These are phyloP conservation scores for Trichoderma simmonsii DNA, from an alignment of 2,329 filamentous ascomycete species.

Conservation along the genomic window DNA sequence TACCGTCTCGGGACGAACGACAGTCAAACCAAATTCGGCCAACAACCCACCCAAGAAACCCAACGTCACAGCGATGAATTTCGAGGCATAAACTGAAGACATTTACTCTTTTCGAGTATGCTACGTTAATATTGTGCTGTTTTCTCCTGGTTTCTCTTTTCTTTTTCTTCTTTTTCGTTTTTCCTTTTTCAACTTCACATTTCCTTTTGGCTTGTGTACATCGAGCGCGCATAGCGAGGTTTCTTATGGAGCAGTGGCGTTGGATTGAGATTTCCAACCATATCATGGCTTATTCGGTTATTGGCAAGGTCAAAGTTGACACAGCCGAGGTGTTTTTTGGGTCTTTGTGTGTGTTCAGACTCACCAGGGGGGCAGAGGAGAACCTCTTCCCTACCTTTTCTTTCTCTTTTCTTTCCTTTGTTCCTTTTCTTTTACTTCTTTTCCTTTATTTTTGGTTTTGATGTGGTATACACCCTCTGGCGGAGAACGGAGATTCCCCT, in stretches of 20 bases:
- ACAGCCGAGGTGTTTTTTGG: conserved; percentile 21
- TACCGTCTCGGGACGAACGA: conserved; percentile 57
- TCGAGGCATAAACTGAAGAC: background rate
- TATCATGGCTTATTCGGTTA: conserved; percentile 27
- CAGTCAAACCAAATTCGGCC: conserved; percentile 61
- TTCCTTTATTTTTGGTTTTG: background rate
- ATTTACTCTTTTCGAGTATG: background rate
- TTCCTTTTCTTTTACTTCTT: background rate
- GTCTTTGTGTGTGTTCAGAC: conserved; percentile 7
- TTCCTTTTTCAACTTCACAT: conserved; percentile 21
- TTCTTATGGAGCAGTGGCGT: conserved; percentile 35
- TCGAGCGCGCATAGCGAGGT: conserved; percentile 37
- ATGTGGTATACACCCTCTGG: background rate
- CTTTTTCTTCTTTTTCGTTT: conserved; percentile 22
- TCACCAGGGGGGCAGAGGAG: background rate
- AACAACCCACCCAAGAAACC: conserved; percentile 61
- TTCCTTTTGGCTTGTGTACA: conserved; percentile 27
- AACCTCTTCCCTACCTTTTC: background rate
- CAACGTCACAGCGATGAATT: conserved; percentile 62
- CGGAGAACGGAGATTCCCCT: background rate
- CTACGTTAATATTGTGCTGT: background rate
- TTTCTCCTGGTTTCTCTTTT: conserved; percentile 22
- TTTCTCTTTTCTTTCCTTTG: background rate
- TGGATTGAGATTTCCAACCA: conserved; percentile 32
- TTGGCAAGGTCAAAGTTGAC: conserved; percentile 10